Conservation (phyloP, 352 stramenopile genomes). For the Halophytophthora polymorphica region DNA sequence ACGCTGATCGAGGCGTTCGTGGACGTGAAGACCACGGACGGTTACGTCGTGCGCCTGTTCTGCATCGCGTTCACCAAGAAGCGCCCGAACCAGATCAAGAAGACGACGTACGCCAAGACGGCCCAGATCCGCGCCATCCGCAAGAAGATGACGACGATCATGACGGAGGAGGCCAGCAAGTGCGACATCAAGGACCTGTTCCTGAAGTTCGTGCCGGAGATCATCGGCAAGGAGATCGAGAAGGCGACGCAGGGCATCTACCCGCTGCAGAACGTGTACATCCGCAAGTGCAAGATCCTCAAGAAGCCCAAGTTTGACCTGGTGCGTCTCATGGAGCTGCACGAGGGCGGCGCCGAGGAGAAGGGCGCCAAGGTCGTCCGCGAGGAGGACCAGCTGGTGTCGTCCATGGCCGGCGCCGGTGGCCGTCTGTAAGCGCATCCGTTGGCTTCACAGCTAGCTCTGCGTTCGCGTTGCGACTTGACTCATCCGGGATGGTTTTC, state of each 20-base stretch:
- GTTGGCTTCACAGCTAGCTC: conserved; percentile 20
- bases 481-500: conserved; percentile 38
- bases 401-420: conserved; percentile 84
- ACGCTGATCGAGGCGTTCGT: conserved; percentile 99
- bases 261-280: conserved; percentile 99
- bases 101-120: conserved; percentile 98
- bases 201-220: conserved; percentile 98
- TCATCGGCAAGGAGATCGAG: conserved; percentile 98
- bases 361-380: conserved; percentile 90
- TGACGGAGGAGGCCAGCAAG: conserved; percentile 97
- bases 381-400: conserved; percentile 82
- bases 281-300: conserved; percentile 99
- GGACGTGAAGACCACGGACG: conserved; percentile 99
- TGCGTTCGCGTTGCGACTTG: conserved; percentile 4
- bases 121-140: conserved; percentile 97
- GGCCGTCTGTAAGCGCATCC: conserved; percentile 81
- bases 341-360: conserved; percentile 93
- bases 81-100: conserved; percentile 98
- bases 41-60: conserved; percentile 99
- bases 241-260: conserved; percentile 97
- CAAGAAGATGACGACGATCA: conserved; percentile 98
- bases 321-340: conserved; percentile 99
- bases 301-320: conserved; percentile 99
- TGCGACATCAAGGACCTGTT: conserved; percentile 99
- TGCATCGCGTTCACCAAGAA: conserved; percentile 99